These are phyloP conservation scores for Gentiana straminea DNA, from an alignment of 257 asterid genomes.

Conservation along the genomic window DNA sequence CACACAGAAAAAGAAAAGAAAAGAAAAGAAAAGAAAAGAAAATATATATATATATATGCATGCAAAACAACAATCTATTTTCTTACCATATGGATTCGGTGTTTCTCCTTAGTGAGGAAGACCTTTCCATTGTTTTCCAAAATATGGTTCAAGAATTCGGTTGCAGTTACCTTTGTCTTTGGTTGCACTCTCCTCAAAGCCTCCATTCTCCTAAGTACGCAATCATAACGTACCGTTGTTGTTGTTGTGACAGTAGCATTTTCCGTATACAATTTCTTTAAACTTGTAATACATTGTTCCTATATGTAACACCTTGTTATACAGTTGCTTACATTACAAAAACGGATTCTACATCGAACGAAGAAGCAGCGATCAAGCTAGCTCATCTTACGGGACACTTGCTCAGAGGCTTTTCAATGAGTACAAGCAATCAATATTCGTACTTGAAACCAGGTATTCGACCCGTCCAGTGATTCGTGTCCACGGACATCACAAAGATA, in stretches of 20 bases:
- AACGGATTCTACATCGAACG: conserved; percentile 41
- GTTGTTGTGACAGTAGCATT: no score
- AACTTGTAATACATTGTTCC: no score
- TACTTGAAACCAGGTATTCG: conserved; percentile 26
- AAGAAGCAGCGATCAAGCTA: conserved; percentile 16
- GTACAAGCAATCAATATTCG: conserved; percentile 26
- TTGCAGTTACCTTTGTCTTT: conserved; percentile 54
- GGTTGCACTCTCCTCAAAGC: conserved; percentile 27
- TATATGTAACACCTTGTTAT: no score
- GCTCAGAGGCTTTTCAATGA: conserved; percentile 36
- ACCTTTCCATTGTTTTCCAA: conserved; percentile 37
- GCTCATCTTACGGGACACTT: conserved; percentile 34
- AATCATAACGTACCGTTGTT: no score
- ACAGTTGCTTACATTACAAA: conserved; percentile 35
- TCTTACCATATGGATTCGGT: conserved; percentile 39
- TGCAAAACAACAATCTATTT: neutral
- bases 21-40: neutral
- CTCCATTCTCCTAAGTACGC: conserved; percentile 49
- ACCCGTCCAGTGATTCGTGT: no score
- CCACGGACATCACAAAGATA: no score
- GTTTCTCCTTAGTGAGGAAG: conserved; percentile 42
- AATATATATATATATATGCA: neutral
- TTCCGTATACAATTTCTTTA: no score
- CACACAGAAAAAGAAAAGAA: neutral
- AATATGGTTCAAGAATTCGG: conserved; percentile 40